Base-by-base conservation (phyloP, 2,329 filamentous ascomycete species). In the Trematosphaeria pertusa region DNA sequence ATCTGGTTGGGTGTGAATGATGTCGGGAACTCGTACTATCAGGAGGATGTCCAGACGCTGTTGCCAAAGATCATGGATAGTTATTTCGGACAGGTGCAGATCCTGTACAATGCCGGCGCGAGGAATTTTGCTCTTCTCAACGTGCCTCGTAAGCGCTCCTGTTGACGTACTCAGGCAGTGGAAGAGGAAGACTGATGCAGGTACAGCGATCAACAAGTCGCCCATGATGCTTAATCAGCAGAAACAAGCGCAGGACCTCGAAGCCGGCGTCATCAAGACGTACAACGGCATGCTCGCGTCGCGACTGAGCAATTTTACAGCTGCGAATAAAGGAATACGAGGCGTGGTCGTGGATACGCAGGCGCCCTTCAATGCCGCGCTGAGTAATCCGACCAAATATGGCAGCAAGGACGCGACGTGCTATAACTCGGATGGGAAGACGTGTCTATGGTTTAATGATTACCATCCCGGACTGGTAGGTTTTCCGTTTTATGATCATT, bases 101-200 rank as follows among this genome's bases (percentile, higher is more conserved):
- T 74, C 15, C 68, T 87, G 5, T 84, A 84, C 51, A 61, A 69
- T 2, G 70, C 74, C 2, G 84, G 84, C 0, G 77, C 77, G 2
- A 72, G 83, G 4, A 84, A 84, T 44, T 87, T 87, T 49, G 73
- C 79, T 2, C 76, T 87, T 42, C 51, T 87, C 21, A 84, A 78
- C 41, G 82, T 86, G 0, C 84, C 85, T 1, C 81, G 55, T 59
- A 51, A 38, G 57, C 50, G 12, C 22, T n/a, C 18, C 6, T 10
- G 8, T 24, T 30, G 21, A 22, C 19, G 6, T 28, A 18, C 24
- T 3, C 11, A 15, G 11, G 6, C 31, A 34, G 31, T 34, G 6
- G n/a, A n/a, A n/a, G n/a, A n/a, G n/a, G n/a, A n/a, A n/a, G n/a
- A 17, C 31, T 34, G 31, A 34, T 9, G 11, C 17, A 32, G 18